Percentiles rank a stretch among this genome's conserved stretches.
These are phyloP conservation scores for Fusarium secorum DNA, from an alignment of 2,329 filamentous ascomycete genomes.

Conservation along the genomic window DNA sequence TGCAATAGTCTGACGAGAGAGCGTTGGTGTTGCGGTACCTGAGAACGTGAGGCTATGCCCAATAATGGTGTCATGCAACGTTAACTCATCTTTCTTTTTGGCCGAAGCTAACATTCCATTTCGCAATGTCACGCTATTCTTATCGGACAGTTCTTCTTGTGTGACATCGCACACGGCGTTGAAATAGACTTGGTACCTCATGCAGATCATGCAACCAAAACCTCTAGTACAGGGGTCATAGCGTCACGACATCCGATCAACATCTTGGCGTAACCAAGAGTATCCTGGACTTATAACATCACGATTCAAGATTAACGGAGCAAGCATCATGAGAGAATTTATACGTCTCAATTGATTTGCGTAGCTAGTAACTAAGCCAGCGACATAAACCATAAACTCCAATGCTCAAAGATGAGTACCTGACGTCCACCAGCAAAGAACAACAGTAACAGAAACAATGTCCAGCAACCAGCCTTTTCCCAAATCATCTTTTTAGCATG, in stretches of 20 bases:
- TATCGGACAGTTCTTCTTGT: not conserved
- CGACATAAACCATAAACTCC: not conserved
- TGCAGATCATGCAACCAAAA: not conserved
- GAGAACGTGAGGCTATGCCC: rapidly evolving
- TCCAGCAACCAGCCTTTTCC: not conserved
- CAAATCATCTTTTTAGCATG: rapidly evolving
- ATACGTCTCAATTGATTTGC: not conserved
- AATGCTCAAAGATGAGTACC: not conserved
- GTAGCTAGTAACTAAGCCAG: not conserved
- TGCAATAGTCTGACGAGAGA: not conserved
- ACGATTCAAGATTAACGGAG: not conserved
- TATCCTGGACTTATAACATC: too few relatives aligned
- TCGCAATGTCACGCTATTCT: not conserved
- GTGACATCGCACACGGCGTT: not conserved
- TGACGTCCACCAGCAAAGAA: not conserved
- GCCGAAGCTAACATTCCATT: not conserved
- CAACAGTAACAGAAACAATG: not conserved
- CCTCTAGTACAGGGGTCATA: not conserved
- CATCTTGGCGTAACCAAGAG: not conserved
- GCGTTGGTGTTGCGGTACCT: not conserved
- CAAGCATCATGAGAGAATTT: rapidly evolving
- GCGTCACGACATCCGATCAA: not conserved
- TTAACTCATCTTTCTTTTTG: not conserved
- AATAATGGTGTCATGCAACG: not conserved
- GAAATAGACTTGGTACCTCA: slow-evolving; percentile 3